Evolutionary conservation across 257 asterid species (phyloP), one percentile per base, ranked within the genome.

Genomic region (Coffea eugenioides): DNA sequence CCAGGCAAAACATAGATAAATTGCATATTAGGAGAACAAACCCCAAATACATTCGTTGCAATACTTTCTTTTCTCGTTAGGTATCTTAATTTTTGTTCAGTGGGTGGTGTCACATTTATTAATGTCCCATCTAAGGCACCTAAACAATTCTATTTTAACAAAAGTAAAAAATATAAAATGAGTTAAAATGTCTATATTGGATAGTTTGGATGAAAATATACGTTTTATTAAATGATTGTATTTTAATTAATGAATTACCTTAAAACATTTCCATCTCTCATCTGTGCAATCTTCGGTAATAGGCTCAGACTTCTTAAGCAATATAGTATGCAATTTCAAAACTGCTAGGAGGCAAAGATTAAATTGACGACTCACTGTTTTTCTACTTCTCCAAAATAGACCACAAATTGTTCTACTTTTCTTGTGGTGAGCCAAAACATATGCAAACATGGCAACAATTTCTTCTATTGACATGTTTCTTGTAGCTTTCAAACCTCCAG

Each of bases 401-500:
- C 27, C 27, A 27, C 27, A 27, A 27, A 27, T 27, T 27, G 27
- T 27, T 27, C 27, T 27, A 27, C 27, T 27, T 27, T 27, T 27
- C 27, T 27, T 27, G 27, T 27, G 27, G 27, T 27, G 27, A 27
- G 27, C 27, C 27, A 27, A 27, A 27, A 27, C 27, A 27, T 27
- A 27, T 27, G 27, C 27, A 27, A 27, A 27, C 27, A 27, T 27
- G 27, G 27, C 27, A 27, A 27, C 27, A 27, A 27, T 27, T 27
- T 27, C 27, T 27, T 27, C 27, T 27, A 27, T 27, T 27, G 27
- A 27, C 27, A 27, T 27, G 27, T 27, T 27, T 59, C 65, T 73
- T 21, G 49, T 52, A 31, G 43, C 46, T 51, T 12, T 74, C 34
- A 74, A 74, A 54, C 78, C 78, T 14, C 78, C 78, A 27, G 25